phyloP scores from a whole-genome alignment of 2,329 filamentous ascomycete genomes.

The Penicillium thymicola region DNA sequence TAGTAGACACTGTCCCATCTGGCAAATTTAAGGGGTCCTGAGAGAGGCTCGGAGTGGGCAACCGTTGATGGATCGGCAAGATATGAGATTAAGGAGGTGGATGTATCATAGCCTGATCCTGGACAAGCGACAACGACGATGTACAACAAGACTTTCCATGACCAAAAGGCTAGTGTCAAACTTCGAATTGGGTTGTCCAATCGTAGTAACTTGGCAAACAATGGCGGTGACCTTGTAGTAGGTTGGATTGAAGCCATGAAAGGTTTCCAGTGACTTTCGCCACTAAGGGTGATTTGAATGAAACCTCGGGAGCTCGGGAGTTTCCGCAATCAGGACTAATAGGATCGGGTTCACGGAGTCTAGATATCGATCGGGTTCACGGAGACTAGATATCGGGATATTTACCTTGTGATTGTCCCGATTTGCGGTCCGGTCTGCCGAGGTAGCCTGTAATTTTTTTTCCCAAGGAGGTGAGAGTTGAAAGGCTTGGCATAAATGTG shows the following conservation, averaged over 20 bases:
- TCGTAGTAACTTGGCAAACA: slow-evolving; percentile 21
- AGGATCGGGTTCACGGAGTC: not conserved
- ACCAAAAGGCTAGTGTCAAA: slow-evolving; percentile 44
- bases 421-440: not conserved
- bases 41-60: slow-evolving; percentile 13
- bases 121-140: slow-evolving; percentile 51
- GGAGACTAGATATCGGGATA: not conserved
- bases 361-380: not conserved
- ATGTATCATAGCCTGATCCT: slow-evolving; percentile 62
- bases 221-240: slow-evolving; percentile 7
- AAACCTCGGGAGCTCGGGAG: not conserved
- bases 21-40: slow-evolving; percentile 46
- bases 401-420: not conserved
- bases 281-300: not conserved
- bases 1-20: slow-evolving; percentile 65
- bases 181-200: slow-evolving; percentile 32
- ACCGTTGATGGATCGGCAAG: slow-evolving; percentile 4
- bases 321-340: not conserved
- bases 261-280: not conserved
- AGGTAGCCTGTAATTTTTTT: not conserved
- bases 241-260: slow-evolving; percentile 15
- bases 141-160: slow-evolving; percentile 57
- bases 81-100: slow-evolving; percentile 50
- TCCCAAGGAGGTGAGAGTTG: not conserved
- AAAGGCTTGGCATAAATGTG: not conserved